Percentiles rank a stretch among this genome's conserved stretches.
Evolutionary conservation across 2,329 filamentous ascomycete species (phyloP).

Genomic region (Stagonosporopsis cucurbitacearum): DNA sequence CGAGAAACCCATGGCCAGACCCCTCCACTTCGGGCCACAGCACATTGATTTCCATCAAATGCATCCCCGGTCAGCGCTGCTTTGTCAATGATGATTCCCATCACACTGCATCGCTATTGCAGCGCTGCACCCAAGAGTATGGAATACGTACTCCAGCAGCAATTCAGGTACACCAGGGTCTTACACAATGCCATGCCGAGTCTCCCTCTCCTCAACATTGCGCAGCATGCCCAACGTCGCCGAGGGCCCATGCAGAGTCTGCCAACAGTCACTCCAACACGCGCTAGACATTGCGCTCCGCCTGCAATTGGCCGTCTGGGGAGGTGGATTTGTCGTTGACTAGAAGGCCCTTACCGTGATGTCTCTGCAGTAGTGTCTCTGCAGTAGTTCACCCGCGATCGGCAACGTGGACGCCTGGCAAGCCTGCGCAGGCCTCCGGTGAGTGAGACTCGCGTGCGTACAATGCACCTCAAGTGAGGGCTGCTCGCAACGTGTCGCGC

Average conservation of each 20-base stretch:
- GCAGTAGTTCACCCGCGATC: slow-evolving; percentile 7
- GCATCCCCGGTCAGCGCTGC: slow-evolving; percentile 2
- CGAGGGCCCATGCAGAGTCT: background rate
- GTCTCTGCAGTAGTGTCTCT: slow-evolving; percentile 12
- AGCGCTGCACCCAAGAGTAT: slow-evolving; percentile 1
- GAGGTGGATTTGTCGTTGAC: background rate
- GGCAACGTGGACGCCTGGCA: slow-evolving; percentile 7
- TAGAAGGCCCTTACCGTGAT: slow-evolving; percentile 6
- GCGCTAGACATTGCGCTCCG: slow-evolving; percentile 10
- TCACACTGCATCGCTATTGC: background rate
- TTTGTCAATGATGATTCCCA: background rate
- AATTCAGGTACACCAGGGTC: background rate
- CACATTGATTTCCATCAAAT: background rate
- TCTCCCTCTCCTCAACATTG: background rate
- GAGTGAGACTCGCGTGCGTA: background rate
- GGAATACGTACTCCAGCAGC: background rate
- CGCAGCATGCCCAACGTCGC: slow-evolving; percentile 9
- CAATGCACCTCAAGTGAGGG: background rate
- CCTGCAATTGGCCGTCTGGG: slow-evolving; percentile 1
- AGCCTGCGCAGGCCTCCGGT: slow-evolving; percentile 3
- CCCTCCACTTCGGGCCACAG: background rate
- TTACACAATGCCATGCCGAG: background rate
- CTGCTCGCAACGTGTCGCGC: background rate
- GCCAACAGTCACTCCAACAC: background rate
- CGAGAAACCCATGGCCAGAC: background rate